These are phyloP conservation scores for Mitragyna speciosa DNA, from an alignment of 257 asterid species.

Conservation along the genomic window DNA sequence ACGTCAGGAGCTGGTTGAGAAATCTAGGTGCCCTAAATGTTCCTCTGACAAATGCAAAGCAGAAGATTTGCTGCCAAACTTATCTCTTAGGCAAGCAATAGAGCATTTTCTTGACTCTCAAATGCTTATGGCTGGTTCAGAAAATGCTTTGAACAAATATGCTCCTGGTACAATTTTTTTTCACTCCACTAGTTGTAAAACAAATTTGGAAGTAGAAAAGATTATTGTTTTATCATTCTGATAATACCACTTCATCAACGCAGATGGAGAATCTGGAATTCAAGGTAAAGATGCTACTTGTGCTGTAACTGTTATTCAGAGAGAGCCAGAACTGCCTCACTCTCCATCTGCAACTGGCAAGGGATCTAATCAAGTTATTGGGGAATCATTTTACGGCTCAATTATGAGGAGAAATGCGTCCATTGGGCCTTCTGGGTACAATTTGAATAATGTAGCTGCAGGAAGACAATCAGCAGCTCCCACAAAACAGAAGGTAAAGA, in stretches of 20 bases:
- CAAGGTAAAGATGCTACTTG: constrained; percentile 57
- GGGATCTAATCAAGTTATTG: constrained; percentile 66
- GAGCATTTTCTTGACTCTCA: constrained; percentile 68
- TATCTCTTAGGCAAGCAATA: constrained; percentile 72
- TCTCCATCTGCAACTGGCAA: constrained; percentile 69
- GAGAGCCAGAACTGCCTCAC: constrained; percentile 57
- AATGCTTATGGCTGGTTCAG: constrained; percentile 48
- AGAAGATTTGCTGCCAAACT: constrained; percentile 73
- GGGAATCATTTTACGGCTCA: constrained; percentile 36
- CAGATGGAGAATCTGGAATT: constrained; percentile 95
- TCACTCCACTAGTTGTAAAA: neutral
- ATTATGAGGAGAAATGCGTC: constrained; percentile 27
- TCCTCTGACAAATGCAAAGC: constrained; percentile 62
- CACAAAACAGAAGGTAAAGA: constrained; percentile 29
- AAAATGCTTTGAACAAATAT: constrained; percentile 51
- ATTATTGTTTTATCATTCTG: neutral
- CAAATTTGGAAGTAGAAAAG: neutral
- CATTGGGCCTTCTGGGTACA: constrained; percentile 28
- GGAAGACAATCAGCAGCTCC: constrained; percentile 30
- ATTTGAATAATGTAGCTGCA: neutral
- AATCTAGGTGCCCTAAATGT: constrained; percentile 80
- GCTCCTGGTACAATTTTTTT: constrained; percentile 55
- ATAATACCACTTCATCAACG: constrained; percentile 16
- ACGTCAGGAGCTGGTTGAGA: constrained; percentile 53
- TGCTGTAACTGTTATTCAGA: constrained; percentile 45